Base-by-base conservation (phyloP, 2,329 filamentous ascomycete genomes). In the Emergomyces orientalis region DNA sequence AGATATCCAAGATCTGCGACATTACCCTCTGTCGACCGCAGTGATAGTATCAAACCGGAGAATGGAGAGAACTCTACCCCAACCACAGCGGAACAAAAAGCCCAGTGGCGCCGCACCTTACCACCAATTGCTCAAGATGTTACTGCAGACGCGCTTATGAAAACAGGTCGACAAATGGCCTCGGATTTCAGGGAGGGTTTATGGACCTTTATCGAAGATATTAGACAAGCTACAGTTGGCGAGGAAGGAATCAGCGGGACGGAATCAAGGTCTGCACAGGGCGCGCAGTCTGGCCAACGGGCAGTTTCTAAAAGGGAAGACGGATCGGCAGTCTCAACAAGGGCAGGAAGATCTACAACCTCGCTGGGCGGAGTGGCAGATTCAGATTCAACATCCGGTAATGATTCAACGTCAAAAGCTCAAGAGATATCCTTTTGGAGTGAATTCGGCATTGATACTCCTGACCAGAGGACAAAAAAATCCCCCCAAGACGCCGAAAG, bases 131-230 rank as follows among this genome's bases (percentile, higher is more conserved):
- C 80, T 34, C 76, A 79, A 47, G 65, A 68, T 60, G 61, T 60
- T 37, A 64, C 65, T 7, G 61, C 66, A 19, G 82, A 85, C 54
- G 73, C 77, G n/a, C 71, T 86, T 49, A 73, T 85, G 63, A 79
- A 75, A 70, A 84, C 78, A 62, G 79, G 80, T 64, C 91, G 91
- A 72, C 90, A 94, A 74, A 87, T 96, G 75, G 89, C 92, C 19
- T 88, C 90, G 64, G 94, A 97, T 75, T 86, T 99, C 74, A 90
- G 88, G 73, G 86, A 94, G 60, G 93, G 94, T 1, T 78, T 99
- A 58, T 92, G 89, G 86, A 96, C 90, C 1, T 99, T 99, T 75
- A 86, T 96, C 64, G 94, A 97, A 73, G 94, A 99, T 72, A 86
- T 99, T 57, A 84, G 92, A 67, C 94, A 97, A 76, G 95, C 93